Evolutionary conservation across 768 basidiomycete genomes (phyloP).

Genomic region (Coprinellus micaceus): DNA sequence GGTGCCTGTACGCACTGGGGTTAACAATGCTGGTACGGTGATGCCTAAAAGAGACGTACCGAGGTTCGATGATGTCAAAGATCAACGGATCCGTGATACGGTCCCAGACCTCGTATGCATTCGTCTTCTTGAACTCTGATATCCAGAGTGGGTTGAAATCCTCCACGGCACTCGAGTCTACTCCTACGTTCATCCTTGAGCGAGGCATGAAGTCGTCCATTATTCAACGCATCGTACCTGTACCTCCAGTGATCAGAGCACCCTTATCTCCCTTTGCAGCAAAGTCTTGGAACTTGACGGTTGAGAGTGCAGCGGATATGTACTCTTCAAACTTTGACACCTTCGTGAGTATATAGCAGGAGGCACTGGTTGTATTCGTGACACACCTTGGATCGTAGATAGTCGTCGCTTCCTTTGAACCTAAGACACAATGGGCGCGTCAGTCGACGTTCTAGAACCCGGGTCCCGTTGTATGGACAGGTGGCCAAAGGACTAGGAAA

Average conservation of each 20-base stretch:
- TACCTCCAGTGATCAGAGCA: slow-evolving; percentile 67
- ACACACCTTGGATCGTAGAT: slow-evolving; percentile 76
- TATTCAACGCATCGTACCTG: no score
- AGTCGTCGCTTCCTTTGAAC: slow-evolving; percentile 96
- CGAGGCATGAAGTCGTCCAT: no score
- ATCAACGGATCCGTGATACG: slow-evolving; percentile 84
- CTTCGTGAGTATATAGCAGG: neutral
- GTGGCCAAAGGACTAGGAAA: no score
- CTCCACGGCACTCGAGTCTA: slow-evolving; percentile 55
- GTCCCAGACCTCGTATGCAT: slow-evolving; percentile 90
- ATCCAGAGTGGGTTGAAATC: slow-evolving; percentile 92
- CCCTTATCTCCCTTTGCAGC: slow-evolving; percentile 59
- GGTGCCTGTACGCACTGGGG: slow-evolving; percentile 56
- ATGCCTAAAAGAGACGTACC: slow-evolving; percentile 39
- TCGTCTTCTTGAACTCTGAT: slow-evolving; percentile 80
- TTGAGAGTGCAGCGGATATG: slow-evolving; percentile 79
- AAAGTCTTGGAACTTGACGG: slow-evolving; percentile 89
- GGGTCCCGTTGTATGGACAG: no score
- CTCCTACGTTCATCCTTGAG: slow-evolving; percentile 37
- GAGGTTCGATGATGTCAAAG: slow-evolving; percentile 93
- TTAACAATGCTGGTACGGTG: neutral
- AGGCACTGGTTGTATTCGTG: neutral
- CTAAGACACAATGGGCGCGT: slow-evolving; percentile 32
- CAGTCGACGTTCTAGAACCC: neutral
- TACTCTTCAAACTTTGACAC: slow-evolving; percentile 86